These are phyloP conservation scores for Paecilomyces dactylethromorphus DNA, from an alignment of 2,329 filamentous ascomycete genomes.

Conservation along the genomic window DNA sequence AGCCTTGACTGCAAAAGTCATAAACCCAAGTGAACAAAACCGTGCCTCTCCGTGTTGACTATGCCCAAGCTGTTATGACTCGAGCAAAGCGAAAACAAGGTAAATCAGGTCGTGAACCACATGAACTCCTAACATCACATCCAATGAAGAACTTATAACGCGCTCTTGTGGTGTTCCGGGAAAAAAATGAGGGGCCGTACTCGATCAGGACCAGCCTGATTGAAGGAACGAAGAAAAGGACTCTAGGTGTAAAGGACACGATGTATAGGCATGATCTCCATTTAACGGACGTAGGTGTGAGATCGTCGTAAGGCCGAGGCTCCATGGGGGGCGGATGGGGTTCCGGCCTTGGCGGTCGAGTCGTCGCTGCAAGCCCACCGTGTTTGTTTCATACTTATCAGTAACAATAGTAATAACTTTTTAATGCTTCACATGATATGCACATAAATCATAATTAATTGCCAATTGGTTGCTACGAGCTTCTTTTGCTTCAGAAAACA, in stretches of 20 bases:
- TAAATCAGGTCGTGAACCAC: neutral
- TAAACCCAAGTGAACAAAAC: neutral
- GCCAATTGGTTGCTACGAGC: neutral
- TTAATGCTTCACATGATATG: neutral
- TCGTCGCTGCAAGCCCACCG: neutral
- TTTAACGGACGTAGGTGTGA: constrained; percentile 4
- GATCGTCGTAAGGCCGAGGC: constrained; percentile 2
- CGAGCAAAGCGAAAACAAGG: neutral
- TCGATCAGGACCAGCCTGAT: constrained; percentile 29
- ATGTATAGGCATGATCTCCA: neutral
- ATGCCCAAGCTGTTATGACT: neutral
- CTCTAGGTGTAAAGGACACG: neutral
- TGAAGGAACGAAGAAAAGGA: constrained; percentile 1
- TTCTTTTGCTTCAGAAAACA: neutral
- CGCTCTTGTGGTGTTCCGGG: neutral
- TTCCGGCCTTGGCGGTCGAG: neutral
- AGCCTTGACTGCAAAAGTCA: neutral
- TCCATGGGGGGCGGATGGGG: constrained; percentile 7
- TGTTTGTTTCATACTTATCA: neutral
- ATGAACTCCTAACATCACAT: constrained; percentile 2
- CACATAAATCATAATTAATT: neutral
- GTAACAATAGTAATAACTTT: neutral
- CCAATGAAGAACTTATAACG: neutral
- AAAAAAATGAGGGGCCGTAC: constrained; percentile 7
- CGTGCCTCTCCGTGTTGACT: neutral